phyloP scores from a whole-genome alignment of 2,329 filamentous ascomycete species.

The Exophiala lecanii-corni region DNA sequence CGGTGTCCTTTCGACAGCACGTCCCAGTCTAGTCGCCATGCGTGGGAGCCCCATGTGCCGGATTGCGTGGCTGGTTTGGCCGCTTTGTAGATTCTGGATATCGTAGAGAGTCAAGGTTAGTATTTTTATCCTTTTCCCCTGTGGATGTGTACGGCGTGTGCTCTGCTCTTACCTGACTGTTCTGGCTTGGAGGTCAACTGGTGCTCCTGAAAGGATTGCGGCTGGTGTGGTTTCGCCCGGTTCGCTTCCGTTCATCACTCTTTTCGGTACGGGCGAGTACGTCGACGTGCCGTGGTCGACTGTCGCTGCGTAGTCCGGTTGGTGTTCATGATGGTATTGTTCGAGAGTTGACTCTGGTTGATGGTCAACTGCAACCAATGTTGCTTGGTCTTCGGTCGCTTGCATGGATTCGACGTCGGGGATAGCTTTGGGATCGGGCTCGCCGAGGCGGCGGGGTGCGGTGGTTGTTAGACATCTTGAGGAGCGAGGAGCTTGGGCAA shows the following conservation, averaged over 20 bases:
- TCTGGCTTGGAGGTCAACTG: constrained; percentile 86
- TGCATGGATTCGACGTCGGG: constrained; percentile 35
- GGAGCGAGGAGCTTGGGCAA: constrained; percentile 27
- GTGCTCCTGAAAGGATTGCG: constrained; percentile 84
- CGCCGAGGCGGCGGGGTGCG: constrained; percentile 37
- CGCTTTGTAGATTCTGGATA: constrained; percentile 77
- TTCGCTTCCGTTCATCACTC: constrained; percentile 87
- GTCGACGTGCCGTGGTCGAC: constrained; percentile 85
- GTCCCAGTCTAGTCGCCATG: constrained; percentile 99
- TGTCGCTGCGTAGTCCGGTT: constrained; percentile 75
- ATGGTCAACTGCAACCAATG: constrained; percentile 38
- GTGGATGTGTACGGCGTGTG: too few relatives aligned
- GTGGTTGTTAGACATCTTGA: constrained; percentile 48
- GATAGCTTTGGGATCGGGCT: constrained; percentile 39
- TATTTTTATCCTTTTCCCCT: not conserved
- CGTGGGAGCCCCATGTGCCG: constrained; percentile 73
- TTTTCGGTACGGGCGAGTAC: constrained; percentile 86
- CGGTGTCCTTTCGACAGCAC: constrained; percentile 84
- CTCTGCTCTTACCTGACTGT: constrained; percentile 70
- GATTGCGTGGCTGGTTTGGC: constrained; percentile 96
- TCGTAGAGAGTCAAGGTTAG: constrained; percentile 19
- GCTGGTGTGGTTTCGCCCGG: constrained; percentile 69
- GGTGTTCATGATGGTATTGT: constrained; percentile 56
- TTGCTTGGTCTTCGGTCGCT: constrained; percentile 37
- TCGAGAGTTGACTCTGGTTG: constrained; percentile 44